These are phyloP conservation scores for Fusarium sp. DNA, from an alignment of 2,329 filamentous ascomycete genomes.

Conservation along the genomic window DNA sequence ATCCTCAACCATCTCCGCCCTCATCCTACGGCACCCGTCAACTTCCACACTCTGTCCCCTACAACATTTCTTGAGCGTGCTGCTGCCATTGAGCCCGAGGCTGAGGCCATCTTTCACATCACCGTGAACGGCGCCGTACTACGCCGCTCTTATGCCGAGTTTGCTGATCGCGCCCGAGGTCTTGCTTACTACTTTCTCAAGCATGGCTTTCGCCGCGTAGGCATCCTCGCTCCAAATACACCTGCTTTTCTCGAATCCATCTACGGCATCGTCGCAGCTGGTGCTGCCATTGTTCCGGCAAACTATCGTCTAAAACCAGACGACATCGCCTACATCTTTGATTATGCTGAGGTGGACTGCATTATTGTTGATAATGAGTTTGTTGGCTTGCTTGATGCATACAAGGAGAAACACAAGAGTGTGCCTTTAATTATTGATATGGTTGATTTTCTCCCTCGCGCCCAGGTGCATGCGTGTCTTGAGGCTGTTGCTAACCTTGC, in stretches of 20 bases:
- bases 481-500: conserved; percentile 23
- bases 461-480: conserved; percentile 1
- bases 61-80: conserved; percentile 90
- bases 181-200: conserved; percentile 89
- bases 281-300: conserved; percentile 79
- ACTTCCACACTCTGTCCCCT: conserved; percentile 86
- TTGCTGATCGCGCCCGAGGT: conserved; percentile 88
- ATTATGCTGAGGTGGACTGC: conserved; percentile 86
- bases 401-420: conserved; percentile 70
- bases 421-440: conserved; percentile 83
- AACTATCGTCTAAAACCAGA: conserved; percentile 80
- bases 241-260: conserved; percentile 93
- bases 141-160: conserved; percentile 82
- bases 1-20: conserved; percentile 67
- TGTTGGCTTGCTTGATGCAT: conserved; percentile 76
- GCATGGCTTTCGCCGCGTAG: conserved; percentile 81
- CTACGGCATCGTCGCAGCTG: conserved; percentile 87
- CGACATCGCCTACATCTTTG: conserved; percentile 92
- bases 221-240: conserved; percentile 91
- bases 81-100: conserved; percentile 88
- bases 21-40: conserved; percentile 61
- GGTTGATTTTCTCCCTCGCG: conserved; percentile 52
- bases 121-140: conserved; percentile 83
- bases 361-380: conserved; percentile 93
- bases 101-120: conserved; percentile 86